Evolutionary conservation across 805 yeast genomes (phyloP), one percentile per base, ranked within the genome.

Genomic region (Candida ficus): DNA sequence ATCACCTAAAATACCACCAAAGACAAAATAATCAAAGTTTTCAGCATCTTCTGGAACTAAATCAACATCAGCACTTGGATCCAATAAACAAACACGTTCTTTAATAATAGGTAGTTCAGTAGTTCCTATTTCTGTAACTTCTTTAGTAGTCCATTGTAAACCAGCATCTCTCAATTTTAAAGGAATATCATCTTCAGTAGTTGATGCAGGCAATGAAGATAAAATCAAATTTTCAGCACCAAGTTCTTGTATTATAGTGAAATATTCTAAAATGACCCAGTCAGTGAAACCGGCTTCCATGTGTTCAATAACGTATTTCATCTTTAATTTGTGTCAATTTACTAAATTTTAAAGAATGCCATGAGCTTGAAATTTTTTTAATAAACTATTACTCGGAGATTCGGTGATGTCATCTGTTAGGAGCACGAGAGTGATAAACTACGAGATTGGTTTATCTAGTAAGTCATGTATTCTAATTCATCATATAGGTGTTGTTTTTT

Each of bases 271-370:
- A 22, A 76, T 73, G 32, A 91, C 98, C 99, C 99, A 91, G 49
- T 85, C 93, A 48, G 96, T 87, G 73, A 91, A 88, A 1, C 96
- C 98, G 45, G 79, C 84, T 63, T 91, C 99, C 97, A 91, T 91
- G 60, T 91, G 99, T 63, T 91, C 99, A 38, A 91, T 89, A 39
- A 93, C 78, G 70, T 89, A 91, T 63, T 87, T 88, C 95, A 86
- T 29, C 9, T n/a, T 28, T 10, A 17, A 7, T 11, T 20, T 6
- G 20, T 20, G 23, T 22, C 5, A 7, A 12, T 12, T 7, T 26
- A 26, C 6, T 26, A 26, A 25, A 12, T 16, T 5, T 7, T 13
- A 17, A 14, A 5, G 5, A 14, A 11, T n/a, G 30, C 31, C 29
- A 22, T 33, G 36, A 33, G 36, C 20, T 16, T 22, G 12, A 21